Base-by-base conservation (phyloP, 352 stramenopile genomes). In the Pythium rishiriense region DNA sequence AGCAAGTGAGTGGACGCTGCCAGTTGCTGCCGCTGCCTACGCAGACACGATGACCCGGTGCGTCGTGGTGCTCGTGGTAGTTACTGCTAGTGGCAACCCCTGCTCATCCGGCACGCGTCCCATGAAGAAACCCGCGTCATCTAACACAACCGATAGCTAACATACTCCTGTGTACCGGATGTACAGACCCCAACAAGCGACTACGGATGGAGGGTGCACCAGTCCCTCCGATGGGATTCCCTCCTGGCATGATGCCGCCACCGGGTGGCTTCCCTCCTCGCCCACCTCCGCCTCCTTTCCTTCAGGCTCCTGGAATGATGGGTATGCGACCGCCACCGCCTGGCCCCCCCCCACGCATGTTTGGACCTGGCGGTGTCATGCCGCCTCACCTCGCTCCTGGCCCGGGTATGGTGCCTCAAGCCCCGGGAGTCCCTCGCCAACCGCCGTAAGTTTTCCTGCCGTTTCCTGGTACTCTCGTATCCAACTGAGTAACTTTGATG, bases 261-360 rank as follows among this genome's bases (percentile, higher is more conserved):
- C 74, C 78, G 10, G 72, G 72, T 28, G 42, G 56, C 2, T 86
- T 89, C 61, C 70, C 82, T 42, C 62, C 58, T 29, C 69, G 66
- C 2, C 75, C 78, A 1, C 75, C 71, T 12, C 83, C 80, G 35
- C 77, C 71, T 5, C 69, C 73, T 41, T 81, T 81, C 63, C 75
- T 80, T 60, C 78, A 78, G 68, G 59, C 68, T 17, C 77, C 74
- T 35, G 71, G 72, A 3, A 79, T 83, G 65, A 70, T 85, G 58
- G 63, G 65, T 4, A 86, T 90, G 72, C 67, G 70, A 6, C 83
- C 83, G 42, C 81, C 76, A 9, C 80, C 78, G 21, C 69, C 66
- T 11, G 72, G 71, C 26, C 68, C 62, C 39, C 76, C 74, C 9
- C 68, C 68, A 2, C 64, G 62, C 37, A 66, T 73, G 28, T 80